Conservation (phyloP, 768 basidiomycete genomes). For the Phylloporus arenicola region DNA sequence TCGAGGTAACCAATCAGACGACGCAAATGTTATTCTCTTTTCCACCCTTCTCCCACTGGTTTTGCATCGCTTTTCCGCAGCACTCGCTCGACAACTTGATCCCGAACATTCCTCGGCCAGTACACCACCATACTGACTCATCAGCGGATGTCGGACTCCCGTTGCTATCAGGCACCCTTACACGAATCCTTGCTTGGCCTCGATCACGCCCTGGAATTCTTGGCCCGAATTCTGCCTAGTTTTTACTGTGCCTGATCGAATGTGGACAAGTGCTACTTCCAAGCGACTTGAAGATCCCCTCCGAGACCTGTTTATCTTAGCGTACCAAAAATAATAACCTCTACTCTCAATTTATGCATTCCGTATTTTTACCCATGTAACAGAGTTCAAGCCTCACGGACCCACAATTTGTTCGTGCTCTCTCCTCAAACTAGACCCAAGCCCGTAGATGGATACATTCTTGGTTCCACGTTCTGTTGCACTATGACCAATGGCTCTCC, state of each 20-base stretch:
- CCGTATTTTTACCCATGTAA: conserved; percentile 20
- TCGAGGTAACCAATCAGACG: conserved; percentile 7
- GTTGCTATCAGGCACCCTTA: neutral
- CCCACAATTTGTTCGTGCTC: neutral
- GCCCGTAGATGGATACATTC: conserved; percentile 1
- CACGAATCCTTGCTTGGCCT: neutral
- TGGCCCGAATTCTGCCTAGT: conserved; percentile 2
- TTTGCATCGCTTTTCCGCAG: conserved; percentile 24
- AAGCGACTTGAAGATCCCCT: conserved; percentile 25
- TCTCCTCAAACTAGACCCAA: conserved; percentile 3
- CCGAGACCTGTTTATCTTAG: conserved; percentile 18
- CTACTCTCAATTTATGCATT: conserved; percentile 14
- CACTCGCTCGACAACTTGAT: conserved; percentile 4
- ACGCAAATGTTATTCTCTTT: neutral
- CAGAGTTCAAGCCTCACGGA: neutral
- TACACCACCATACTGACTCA: conserved; percentile 15
- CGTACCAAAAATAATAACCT: conserved; percentile 32
- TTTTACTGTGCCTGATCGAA: conserved; percentile 26
- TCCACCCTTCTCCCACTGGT: conserved; percentile 15
- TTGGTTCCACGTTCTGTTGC: conserved; percentile 12
- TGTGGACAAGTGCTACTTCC: neutral
- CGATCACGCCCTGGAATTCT: neutral
- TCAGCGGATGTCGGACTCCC: conserved; percentile 18
- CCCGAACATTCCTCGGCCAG: conserved; percentile 13
- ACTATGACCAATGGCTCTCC: conserved; percentile 19